Percentiles rank a stretch among this genome's conserved stretches.
These are phyloP conservation scores for Chloranthus sessilifolius DNA, from an alignment of 164 flowering plant species.

Conservation along the genomic window DNA sequence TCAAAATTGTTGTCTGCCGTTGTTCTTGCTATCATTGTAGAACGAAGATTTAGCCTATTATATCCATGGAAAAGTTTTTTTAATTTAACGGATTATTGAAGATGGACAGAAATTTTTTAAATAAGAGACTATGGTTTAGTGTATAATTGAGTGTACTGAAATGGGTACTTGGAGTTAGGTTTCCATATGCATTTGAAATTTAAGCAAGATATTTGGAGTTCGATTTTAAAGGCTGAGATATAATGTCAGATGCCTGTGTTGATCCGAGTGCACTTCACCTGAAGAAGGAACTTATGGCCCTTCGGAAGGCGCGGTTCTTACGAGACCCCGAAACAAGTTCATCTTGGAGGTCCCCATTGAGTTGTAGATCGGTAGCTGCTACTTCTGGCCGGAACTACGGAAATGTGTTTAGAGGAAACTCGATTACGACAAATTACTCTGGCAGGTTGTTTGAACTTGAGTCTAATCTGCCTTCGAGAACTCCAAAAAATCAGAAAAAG, in stretches of 20 bases:
- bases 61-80: neutral
- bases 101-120: neutral
- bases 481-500: constrained; percentile 23
- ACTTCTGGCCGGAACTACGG: constrained; percentile 18
- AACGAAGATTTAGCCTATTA: neutral
- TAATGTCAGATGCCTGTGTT: constrained; percentile 40
- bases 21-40: neutral
- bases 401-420: constrained; percentile 12
- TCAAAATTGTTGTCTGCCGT: neutral
- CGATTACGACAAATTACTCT: constrained; percentile 6
- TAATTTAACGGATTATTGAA: neutral
- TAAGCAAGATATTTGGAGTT: neutral
- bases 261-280: constrained; percentile 70
- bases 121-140: neutral
- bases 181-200: neutral
- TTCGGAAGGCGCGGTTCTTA: constrained; percentile 69
- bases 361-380: constrained; percentile 42
- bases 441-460: constrained; percentile 16
- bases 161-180: neutral
- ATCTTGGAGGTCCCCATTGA: constrained; percentile 76
- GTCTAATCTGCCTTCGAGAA: constrained; percentile 11
- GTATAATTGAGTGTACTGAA: neutral
- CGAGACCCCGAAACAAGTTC: constrained; percentile 93
- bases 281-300: constrained; percentile 85
- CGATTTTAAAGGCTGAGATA: constrained; percentile 3